Base-by-base conservation (phyloP, 1,139 yeast genomes). In the Zygosaccharomyces sapae region DNA sequence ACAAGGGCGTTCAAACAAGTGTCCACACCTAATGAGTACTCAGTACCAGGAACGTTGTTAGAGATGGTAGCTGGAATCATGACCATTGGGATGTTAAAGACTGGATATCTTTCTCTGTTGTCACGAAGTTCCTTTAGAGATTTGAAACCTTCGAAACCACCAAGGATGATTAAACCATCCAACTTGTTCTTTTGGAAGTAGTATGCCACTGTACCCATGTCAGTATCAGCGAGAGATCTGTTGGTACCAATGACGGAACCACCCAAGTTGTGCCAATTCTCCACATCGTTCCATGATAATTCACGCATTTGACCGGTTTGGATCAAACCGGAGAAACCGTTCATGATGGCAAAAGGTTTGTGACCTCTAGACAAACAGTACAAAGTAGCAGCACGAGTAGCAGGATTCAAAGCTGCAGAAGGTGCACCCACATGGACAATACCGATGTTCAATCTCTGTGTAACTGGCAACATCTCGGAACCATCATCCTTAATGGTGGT, bases 161-260 rank as follows among this genome's bases (percentile, higher is more conserved):
- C 94, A 47, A 84, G 81, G 44, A 85, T 69, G 44, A 85, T 75
- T 58, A 84, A 74, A 38, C 94, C 94, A 61, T 85, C 88, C 62
- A 85, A 78, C 51, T 78, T 70, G 66, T 79, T 79, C 64, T 84
- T 83, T 63, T 83, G 86, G 68, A 85, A 81, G 63, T 83, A 81
- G 66, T 80, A 84, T 1, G 94, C 90, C 57, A 84, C 79, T 61
- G 83, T 75, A 44, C 92, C 92, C 55, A 82, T 67, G 65, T 84
- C 89, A 45, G 78, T 80, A 42, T 75, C 73, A 2, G 92, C 92
- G 18, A 86, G 76, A 38, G 80, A 71, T 64, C 94, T 74, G 69
- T 85, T 85, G 41, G 94, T 85, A 62, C 94, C 94, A 46, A 85
- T 82, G 63, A 83, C 92, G 2, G 89, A 82, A 43, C 94, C 94